These are phyloP conservation scores for Cordia subcordata DNA, from an alignment of 257 asterid genomes.

Conservation along the genomic window DNA sequence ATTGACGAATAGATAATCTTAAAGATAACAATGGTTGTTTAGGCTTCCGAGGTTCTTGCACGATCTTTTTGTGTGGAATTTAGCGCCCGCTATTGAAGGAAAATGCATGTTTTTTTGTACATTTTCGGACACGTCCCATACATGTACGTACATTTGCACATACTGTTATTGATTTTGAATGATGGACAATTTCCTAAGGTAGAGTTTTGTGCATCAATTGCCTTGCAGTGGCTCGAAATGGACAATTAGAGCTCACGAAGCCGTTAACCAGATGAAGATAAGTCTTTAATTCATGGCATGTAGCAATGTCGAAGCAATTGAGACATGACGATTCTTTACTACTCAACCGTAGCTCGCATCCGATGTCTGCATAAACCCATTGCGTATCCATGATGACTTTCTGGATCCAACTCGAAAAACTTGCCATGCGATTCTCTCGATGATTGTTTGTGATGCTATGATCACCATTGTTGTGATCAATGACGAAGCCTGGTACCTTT, in stretches of 20 bases:
- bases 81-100: too few species aligned
- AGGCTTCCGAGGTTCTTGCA: too few species aligned
- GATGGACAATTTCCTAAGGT: neutral
- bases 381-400: constrained; percentile 54
- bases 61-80: too few species aligned
- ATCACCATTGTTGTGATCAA: constrained; percentile 26
- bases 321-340: constrained; percentile 65
- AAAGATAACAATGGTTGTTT: too few species aligned
- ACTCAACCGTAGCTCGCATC: constrained; percentile 86
- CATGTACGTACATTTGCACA: too few species aligned
- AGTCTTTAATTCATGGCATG: constrained; percentile 83
- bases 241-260: constrained; percentile 73
- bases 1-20: too few species aligned
- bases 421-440: constrained; percentile 7
- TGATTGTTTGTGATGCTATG: neutral
- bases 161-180: too few species aligned
- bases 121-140: too few species aligned
- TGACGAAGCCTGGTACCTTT: constrained; percentile 78
- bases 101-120: too few species aligned
- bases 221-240: constrained; percentile 65
- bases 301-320: constrained; percentile 39
- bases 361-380: constrained; percentile 94
- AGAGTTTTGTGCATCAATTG: constrained; percentile 32
- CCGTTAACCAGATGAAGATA: constrained; percentile 71
- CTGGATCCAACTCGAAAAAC: constrained; percentile 39